Base-by-base conservation (phyloP, 2,329 filamentous ascomycete genomes). In the Drechslerella dactyloides region DNA sequence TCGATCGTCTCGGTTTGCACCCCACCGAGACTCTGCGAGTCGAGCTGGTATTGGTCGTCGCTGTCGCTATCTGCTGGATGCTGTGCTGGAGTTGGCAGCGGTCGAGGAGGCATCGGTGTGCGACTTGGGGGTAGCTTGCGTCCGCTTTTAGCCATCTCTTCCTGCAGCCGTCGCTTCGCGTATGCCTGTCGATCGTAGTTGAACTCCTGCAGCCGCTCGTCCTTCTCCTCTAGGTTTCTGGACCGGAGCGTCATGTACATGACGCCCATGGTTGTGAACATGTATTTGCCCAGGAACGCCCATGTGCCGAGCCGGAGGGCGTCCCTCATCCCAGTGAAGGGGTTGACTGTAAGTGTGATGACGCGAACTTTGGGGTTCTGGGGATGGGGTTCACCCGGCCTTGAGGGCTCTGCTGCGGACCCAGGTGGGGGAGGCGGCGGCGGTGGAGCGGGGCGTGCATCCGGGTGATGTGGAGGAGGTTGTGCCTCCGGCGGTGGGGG, bases 141-240 rank as follows among this genome's bases (percentile, higher is more conserved):
- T 3, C 27, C n/a, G 4, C 11, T 19, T n/a, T 23, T 53, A 30
- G 23, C 13, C 50, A 48, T 27, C 15, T 64, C 35, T 33, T 30
- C 52, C 40, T 57, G 24, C 19, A 60, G 37, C 17, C 30, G 48
- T 1, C 48, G 1, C 48, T 42, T 57, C 7, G 68, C 68, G 15
- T 65, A 61, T 13, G 64, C 27, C 23, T 40, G 51, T 8, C 60
- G 48, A 27, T 72, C 68, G 46, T 72, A 57, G 19, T 72, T 50
- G 15, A 37, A 72, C 55, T 72, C 68, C 15, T 72, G 68, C 13
- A 72, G 33, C 27, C 60, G 54, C 37, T 72, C 68, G 42, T 72
- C 68, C 33, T 35, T 51, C n/a, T 48, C 19, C 35, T 72, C 68
- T 44, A 23, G 27, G 1, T 1, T 5, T 27, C 68, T 54, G 35